These are phyloP conservation scores for Pythium oligandrum DNA, from an alignment of 352 stramenopile genomes.

Conservation along the genomic window DNA sequence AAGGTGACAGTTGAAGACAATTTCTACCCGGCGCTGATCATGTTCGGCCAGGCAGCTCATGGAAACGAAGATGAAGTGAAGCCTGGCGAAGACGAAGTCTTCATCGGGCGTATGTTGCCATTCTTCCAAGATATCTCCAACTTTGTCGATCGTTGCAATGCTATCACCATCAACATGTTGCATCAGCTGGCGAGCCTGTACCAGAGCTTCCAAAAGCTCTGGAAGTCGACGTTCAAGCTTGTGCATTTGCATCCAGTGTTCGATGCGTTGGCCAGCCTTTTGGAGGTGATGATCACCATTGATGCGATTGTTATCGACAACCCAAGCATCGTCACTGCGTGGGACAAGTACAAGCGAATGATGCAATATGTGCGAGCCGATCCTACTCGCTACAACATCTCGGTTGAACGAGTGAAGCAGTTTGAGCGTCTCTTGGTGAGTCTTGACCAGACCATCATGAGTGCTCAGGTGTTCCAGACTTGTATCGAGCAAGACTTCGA, in stretches of 20 bases:
- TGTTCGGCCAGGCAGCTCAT: slow-evolving; percentile 81
- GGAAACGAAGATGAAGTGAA: slow-evolving; percentile 69
- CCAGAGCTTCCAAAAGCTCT: slow-evolving; percentile 84
- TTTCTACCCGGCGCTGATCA: slow-evolving; percentile 85
- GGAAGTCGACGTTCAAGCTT: slow-evolving; percentile 86
- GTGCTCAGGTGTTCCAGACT: slow-evolving; percentile 79
- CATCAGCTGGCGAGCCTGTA: slow-evolving; percentile 87
- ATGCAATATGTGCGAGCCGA: slow-evolving; percentile 88
- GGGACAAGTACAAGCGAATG: slow-evolving; percentile 91
- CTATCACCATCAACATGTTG: slow-evolving; percentile 88
- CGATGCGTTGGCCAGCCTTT: slow-evolving; percentile 63
- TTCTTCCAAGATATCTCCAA: slow-evolving; percentile 90
- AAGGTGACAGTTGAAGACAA: slow-evolving; percentile 88
- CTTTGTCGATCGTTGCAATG: slow-evolving; percentile 87
- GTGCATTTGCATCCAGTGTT: slow-evolving; percentile 82
- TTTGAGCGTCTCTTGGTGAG: slow-evolving; percentile 86
- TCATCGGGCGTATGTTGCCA: slow-evolving; percentile 83
- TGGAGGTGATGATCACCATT: slow-evolving; percentile 88
- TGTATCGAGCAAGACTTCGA: slow-evolving; percentile 90
- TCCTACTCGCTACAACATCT: slow-evolving; percentile 76
- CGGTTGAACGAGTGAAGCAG: slow-evolving; percentile 75
- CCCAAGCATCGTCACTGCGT: slow-evolving; percentile 77
- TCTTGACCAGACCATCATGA: slow-evolving; percentile 88
- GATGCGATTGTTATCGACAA: slow-evolving; percentile 88
- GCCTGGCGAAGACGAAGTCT: slow-evolving; percentile 72